Evolutionary conservation across 2,329 filamentous ascomycete genomes (phyloP).

Genomic region (Cladophialophora chaetospira): DNA sequence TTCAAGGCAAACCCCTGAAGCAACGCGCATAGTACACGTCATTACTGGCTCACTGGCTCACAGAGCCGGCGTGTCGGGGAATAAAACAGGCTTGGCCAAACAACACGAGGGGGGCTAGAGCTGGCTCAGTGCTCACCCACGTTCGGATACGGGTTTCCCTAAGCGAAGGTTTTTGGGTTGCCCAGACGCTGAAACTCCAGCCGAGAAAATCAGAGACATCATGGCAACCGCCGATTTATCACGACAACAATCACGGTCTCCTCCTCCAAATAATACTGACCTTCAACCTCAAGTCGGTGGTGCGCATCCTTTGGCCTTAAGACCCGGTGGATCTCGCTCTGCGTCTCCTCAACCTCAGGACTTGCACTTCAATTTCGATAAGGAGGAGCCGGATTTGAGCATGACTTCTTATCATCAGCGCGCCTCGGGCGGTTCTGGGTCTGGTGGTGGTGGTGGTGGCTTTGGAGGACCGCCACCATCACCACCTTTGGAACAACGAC

Average conservation of each 20-base stretch:
- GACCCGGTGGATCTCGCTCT: slow-evolving; percentile 29
- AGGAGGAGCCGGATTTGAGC: slow-evolving; percentile 7
- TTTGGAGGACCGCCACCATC: slow-evolving; percentile 10
- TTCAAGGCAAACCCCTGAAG: not conserved
- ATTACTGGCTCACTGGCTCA: slow-evolving; percentile 1
- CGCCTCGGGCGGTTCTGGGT: slow-evolving; percentile 12
- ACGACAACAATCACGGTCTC: slow-evolving; percentile 3
- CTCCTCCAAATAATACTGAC: slow-evolving; percentile 5
- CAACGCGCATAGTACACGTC: not conserved
- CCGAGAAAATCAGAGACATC: not conserved
- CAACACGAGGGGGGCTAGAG: no score
- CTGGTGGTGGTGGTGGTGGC: slow-evolving; percentile 2
- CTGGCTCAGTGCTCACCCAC: no score
- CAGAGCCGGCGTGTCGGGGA: slow-evolving; percentile 12
- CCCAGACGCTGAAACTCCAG: not conserved
- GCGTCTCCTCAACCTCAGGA: slow-evolving; percentile 22
- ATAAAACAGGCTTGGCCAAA: slow-evolving; percentile 30
- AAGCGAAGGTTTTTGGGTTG: no score
- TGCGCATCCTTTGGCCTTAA: slow-evolving; percentile 23
- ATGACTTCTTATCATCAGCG: slow-evolving; percentile 21
- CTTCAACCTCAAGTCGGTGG: slow-evolving; percentile 12
- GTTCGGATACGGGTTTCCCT: no score
- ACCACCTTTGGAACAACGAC: slow-evolving; percentile 2
- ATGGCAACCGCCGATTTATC: slow-evolving; percentile 5
- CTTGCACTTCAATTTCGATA: slow-evolving; percentile 1